A percentile compares a stretch with the other conserved stretches of the same genome.
These are phyloP conservation scores for Cyclotella kingstonii DNA, from an alignment of 108 stramenopile genomes.

Conservation along the genomic window DNA sequence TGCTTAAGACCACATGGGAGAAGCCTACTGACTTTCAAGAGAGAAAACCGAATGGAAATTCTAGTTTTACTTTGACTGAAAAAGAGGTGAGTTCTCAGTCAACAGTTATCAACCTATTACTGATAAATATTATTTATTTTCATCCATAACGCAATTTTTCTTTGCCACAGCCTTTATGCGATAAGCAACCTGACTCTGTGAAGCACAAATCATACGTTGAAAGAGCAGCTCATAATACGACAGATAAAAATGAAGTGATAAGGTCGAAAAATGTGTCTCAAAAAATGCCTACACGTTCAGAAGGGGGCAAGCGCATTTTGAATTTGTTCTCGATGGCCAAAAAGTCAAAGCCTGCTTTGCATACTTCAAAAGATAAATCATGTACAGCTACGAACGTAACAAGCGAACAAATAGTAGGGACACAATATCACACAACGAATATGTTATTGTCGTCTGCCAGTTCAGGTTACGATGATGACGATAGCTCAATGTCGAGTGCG, in stretches of 20 bases:
- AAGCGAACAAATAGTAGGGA: background rate
- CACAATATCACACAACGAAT: conserved; percentile 1
- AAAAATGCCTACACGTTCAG: background rate
- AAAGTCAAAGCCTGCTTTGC: background rate
- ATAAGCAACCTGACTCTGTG: too few species aligned
- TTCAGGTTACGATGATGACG: conserved; percentile 18
- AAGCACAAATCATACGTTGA: too few species aligned
- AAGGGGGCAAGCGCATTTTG: background rate
- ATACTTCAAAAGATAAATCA: too few species aligned
- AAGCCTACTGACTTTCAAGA: conserved; percentile 23
- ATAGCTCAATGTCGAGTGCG: conserved; percentile 18
- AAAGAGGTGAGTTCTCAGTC: too few species aligned
- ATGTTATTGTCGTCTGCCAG: background rate
- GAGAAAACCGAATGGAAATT: conserved; percentile 9
- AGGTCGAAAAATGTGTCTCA: conserved; percentile 2
- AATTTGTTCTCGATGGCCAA: background rate
- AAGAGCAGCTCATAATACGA: background rate
- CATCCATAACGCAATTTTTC: too few species aligned
- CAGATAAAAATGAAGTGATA: conserved; percentile 9
- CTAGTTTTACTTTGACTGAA: too few species aligned
- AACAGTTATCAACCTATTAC: too few species aligned
- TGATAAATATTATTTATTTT: too few species aligned
- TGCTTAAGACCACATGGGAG: conserved; percentile 48
- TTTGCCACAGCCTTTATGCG: too few species aligned
- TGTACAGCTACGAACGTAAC: too few species aligned